Percentiles rank a stretch among this genome's conserved stretches.
phyloP scores from a whole-genome alignment of 2,329 filamentous ascomycete genomes.

The Botryotinia globosa region DNA sequence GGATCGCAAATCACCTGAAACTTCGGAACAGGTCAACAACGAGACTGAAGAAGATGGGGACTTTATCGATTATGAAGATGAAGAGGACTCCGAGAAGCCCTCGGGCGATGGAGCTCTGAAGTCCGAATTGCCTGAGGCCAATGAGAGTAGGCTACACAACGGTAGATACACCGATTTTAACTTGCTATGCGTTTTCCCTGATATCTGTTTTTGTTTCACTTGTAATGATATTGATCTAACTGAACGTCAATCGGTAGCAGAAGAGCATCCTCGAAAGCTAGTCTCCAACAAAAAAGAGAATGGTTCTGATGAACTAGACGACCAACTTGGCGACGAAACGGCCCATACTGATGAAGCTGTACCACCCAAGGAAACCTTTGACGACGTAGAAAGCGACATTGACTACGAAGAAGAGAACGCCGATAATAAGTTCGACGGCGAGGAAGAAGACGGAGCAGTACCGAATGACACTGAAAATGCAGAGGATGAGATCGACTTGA shows the following conservation, averaged over 20 bases:
- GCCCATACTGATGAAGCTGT: background rate
- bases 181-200: constrained; percentile 31
- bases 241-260: constrained; percentile 30
- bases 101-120: constrained; percentile 16
- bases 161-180: constrained; percentile 34
- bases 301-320: background rate
- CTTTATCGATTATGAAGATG: constrained; percentile 51
- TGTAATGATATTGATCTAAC: constrained; percentile 30
- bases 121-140: constrained; percentile 6
- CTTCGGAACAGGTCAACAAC: background rate
- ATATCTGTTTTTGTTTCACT: constrained; percentile 33
- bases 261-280: constrained; percentile 31
- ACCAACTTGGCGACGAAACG: background rate
- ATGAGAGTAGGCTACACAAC: constrained; percentile 26
- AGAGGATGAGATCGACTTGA: constrained; percentile 1
- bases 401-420: constrained; percentile 21
- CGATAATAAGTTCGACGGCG: background rate
- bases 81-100: constrained; percentile 34
- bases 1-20: background rate
- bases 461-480: background rate
- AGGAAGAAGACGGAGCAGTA: background rate
- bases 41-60: constrained; percentile 41
- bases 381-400: constrained; percentile 30
- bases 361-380: background rate
- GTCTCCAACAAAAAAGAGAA: constrained; percentile 23